phyloP scores from a whole-genome alignment of 139 green algal genomes.

The Micractinium conductrix region DNA sequence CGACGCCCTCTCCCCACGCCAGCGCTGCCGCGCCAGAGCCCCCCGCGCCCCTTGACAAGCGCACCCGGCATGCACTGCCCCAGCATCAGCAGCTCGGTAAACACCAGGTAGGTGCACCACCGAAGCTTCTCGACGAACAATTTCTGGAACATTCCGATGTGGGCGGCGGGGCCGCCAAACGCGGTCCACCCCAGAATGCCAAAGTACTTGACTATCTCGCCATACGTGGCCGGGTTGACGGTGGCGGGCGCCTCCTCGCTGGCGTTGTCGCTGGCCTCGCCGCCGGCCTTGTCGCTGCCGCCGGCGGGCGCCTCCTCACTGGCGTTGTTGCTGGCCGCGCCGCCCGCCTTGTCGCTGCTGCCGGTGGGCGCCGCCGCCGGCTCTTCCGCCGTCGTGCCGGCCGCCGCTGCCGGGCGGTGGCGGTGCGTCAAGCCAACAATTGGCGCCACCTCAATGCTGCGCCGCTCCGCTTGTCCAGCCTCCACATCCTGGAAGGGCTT shows the following conservation, averaged over 20 bases:
- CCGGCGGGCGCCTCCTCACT: not conserved
- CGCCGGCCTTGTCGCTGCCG: not conserved
- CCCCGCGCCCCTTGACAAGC: too few relatives aligned
- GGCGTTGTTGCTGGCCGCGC: too few relatives aligned
- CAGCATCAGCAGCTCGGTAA: constrained; percentile 91
- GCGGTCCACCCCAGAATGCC: constrained; percentile 54
- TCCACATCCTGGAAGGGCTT: not conserved
- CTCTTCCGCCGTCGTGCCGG: not conserved
- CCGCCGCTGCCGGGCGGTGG: not conserved
- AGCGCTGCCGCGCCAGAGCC: too few relatives aligned
- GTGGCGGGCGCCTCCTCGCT: constrained; percentile 4
- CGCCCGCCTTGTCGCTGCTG: not conserved
- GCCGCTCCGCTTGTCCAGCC: not conserved
- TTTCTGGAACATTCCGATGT: constrained; percentile 31
- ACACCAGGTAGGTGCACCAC: constrained; percentile 83
- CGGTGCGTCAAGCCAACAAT: not conserved
- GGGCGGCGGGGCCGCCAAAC: not conserved
- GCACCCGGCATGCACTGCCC: constrained; percentile 80
- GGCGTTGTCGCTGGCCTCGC: not conserved
- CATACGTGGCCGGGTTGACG: constrained; percentile 12
- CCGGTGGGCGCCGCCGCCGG: not conserved
- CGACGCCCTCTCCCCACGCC: too few relatives aligned
- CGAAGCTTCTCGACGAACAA: constrained; percentile 75
- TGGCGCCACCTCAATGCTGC: not conserved
- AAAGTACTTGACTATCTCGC: constrained; percentile 38